Conservation (phyloP, 2,329 filamentous ascomycete genomes). For the Fusarium sp. region DNA sequence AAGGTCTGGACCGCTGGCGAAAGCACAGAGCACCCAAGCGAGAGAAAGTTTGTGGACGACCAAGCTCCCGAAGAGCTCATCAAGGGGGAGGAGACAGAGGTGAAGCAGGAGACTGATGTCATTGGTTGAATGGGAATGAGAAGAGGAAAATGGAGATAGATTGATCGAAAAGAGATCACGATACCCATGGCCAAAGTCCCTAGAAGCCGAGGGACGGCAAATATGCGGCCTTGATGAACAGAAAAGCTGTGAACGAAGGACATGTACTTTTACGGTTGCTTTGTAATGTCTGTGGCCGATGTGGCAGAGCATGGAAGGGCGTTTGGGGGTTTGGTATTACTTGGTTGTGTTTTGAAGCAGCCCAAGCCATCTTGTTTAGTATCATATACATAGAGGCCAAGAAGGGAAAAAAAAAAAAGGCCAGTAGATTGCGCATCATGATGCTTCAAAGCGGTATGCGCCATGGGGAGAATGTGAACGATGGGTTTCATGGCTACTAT, state of each 20-base stretch:
- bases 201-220: slow-evolving; percentile 7
- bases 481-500: slow-evolving; percentile 29
- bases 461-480: slow-evolving; percentile 37
- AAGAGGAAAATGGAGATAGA: slow-evolving; percentile 14
- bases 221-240: slow-evolving; percentile 29
- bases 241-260: slow-evolving; percentile 35
- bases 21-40: slow-evolving; percentile 76
- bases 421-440: slow-evolving; percentile 32
- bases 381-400: slow-evolving; percentile 41
- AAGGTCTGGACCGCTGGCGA: slow-evolving; percentile 85
- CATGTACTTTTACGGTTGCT: slow-evolving; percentile 43
- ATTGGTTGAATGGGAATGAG: slow-evolving; percentile 44
- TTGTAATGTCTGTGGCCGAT: slow-evolving; percentile 41
- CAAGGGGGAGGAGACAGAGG: slow-evolving; percentile 61
- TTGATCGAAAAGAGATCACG: slow-evolving; percentile 30
- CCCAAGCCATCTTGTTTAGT: slow-evolving; percentile 30
- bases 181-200: slow-evolving; percentile 33
- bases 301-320: slow-evolving; percentile 44
- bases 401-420: slow-evolving; percentile 24
- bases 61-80: slow-evolving; percentile 75
- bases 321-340: slow-evolving; percentile 36
- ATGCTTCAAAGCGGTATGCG: slow-evolving; percentile 30
- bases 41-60: slow-evolving; percentile 86
- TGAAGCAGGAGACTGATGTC: slow-evolving; percentile 53
- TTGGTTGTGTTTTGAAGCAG: slow-evolving; percentile 14